Base-by-base conservation (phyloP, 192 early-diverging fungal genomes). In the Podila epicladia region DNA sequence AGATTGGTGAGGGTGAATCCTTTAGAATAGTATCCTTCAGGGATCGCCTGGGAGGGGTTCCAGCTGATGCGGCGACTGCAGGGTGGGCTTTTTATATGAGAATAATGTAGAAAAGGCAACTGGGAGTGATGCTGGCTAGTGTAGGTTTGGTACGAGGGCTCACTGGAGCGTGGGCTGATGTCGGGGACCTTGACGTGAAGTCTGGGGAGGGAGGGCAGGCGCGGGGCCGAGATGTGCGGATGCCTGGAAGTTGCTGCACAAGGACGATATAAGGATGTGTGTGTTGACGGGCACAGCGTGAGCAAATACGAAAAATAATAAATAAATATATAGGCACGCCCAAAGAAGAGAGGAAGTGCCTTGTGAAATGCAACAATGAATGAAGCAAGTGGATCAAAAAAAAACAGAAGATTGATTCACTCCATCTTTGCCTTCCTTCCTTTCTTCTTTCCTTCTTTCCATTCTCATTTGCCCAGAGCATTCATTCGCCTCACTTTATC, bases 41-140 rank as follows among this genome's bases (percentile, higher is more conserved):
- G 77, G 24, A 80, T 80, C 9, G 77, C 66, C 41, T 80, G 66
- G 15, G 77, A 69, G 26, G 77, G 77, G 57, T 71, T 80, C 77
- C 77, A 80, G 59, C 77, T 73, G 9, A 31, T 61, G 33, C 71
- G 45, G 28, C 77, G 71, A 57, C 31, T 53, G 59, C 24, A 9
- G 0, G 11, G 12, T 31, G 45, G 33, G 48, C 13, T 66, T 35
- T 64, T 26, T 26, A 45, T n/a, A 13, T 29, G 32, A 31, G 22
- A n/a, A 32, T n/a, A 20, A 49, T 48, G 11, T 8, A 29, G 45
- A 31, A 32, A n/a, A 53, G 60, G 26, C 51, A 11, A 9, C 4
- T 12, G 59, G 28, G 48, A 13, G 58, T 67, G 50, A 50, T 57
- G 24, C 22, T 58, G 20, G 62, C 33, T 33, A 28, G 9, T 22